phyloP scores from a whole-genome alignment of 441 rosid species.

The Pelargonium citronellum region DNA sequence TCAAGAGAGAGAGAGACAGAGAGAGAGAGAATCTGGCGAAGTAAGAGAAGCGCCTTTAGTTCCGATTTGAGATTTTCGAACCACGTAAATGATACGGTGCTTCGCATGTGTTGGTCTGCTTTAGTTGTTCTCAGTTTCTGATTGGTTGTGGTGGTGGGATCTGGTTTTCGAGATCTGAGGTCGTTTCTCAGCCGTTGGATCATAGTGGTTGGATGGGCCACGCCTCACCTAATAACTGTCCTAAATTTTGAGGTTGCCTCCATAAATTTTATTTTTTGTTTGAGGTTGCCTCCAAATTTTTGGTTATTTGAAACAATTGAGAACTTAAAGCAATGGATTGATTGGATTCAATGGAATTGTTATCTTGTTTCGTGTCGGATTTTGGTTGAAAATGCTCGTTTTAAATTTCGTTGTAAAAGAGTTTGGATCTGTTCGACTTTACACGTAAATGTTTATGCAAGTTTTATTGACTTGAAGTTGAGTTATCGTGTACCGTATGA shows the following conservation, averaged over 20 bases:
- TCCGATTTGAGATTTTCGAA: slow-evolving; percentile 4
- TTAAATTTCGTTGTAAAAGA: too few species aligned
- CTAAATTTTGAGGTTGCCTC: slow-evolving; percentile 6
- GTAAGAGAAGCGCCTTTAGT: slow-evolving; percentile 4
- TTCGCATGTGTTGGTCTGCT: neutral
- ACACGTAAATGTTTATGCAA: too few species aligned
- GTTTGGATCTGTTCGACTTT: too few species aligned
- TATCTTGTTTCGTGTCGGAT: too few species aligned
- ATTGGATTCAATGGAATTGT: too few species aligned
- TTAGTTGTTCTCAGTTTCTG: neutral
- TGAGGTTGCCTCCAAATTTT: neutral
- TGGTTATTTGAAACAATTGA: neutral
- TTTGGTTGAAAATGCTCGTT: neutral
- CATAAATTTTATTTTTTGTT: too few species aligned
- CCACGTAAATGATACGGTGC: neutral
- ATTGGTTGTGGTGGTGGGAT: neutral
- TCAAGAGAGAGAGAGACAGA: neutral
- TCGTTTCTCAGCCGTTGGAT: neutral
- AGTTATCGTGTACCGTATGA: too few species aligned
- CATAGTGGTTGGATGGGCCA: neutral
- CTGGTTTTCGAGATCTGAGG: neutral
- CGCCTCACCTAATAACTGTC: neutral
- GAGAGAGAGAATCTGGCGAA: neutral
- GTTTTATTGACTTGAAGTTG: too few species aligned
- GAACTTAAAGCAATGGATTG: neutral